Conservation (phyloP, 2,329 filamentous ascomycete genomes). For the Claviceps fusiformis region DNA sequence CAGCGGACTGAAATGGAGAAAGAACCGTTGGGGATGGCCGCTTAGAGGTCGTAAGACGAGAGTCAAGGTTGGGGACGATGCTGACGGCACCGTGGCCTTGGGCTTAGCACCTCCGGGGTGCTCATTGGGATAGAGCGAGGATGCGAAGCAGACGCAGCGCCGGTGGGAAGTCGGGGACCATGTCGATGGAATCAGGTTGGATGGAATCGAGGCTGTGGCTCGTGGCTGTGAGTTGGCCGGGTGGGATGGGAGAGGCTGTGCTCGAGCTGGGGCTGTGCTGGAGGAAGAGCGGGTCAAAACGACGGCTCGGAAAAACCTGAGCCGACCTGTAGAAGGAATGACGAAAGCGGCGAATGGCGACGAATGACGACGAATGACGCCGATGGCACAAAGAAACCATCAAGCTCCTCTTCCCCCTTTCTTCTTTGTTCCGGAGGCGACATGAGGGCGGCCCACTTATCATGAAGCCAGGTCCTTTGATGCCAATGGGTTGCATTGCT, state of each 20-base stretch:
- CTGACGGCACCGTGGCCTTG: neutral
- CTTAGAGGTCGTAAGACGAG: neutral
- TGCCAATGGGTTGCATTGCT: too few species aligned
- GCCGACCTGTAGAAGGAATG: too few species aligned
- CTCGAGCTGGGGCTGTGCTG: neutral
- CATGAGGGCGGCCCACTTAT: too few species aligned
- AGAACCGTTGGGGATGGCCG: neutral
- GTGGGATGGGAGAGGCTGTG: neutral
- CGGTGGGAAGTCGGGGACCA: neutral
- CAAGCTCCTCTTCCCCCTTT: too few species aligned
- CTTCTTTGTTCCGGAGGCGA: too few species aligned
- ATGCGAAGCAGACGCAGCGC: neutral
- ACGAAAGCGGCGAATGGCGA: too few species aligned
- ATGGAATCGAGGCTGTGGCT: neutral
- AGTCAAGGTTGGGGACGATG: neutral
- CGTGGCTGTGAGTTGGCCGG: neutral
- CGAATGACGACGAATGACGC: too few species aligned
- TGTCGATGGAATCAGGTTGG: neutral
- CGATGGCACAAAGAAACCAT: too few species aligned
- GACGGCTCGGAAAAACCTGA: too few species aligned
- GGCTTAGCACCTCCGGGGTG: neutral
- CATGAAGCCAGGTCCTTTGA: too few species aligned
- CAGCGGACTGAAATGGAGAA: neutral
- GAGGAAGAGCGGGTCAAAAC: too few species aligned
- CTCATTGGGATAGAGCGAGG: neutral